A percentile compares a stretch with the other conserved stretches of the same genome.
phyloP scores from a whole-genome alignment of 805 yeast genomes.

The Dipodascus albidus region DNA sequence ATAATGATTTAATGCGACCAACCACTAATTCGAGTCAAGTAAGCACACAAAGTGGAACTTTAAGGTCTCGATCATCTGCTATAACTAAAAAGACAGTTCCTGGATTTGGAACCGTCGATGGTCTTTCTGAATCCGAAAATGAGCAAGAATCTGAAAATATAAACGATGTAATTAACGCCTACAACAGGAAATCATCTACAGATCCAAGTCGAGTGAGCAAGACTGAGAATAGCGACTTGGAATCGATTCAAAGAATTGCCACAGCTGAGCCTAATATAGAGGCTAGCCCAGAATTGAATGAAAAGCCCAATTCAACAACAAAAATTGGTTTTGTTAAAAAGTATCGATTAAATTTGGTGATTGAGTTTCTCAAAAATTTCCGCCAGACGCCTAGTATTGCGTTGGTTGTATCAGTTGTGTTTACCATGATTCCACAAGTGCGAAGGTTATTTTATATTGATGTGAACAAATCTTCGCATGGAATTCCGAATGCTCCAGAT shows the following conservation, averaged over 20 bases:
- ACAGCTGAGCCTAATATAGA: too few relatives aligned
- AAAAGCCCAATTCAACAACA: not conserved
- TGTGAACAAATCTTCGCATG: conserved; percentile 28
- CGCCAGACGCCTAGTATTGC: conserved; percentile 61
- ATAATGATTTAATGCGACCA: not conserved
- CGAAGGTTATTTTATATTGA: conserved; percentile 54
- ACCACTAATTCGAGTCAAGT: not conserved
- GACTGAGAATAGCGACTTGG: too few relatives aligned
- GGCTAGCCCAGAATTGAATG: too few relatives aligned
- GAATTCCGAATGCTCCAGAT: conserved; percentile 74
- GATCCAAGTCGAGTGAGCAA: too few relatives aligned
- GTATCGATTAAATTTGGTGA: not conserved
- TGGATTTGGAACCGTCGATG: not conserved
- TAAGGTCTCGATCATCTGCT: not conserved
- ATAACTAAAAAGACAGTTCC: not conserved
- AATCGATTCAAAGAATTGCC: too few relatives aligned
- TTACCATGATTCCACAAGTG: conserved; percentile 83
- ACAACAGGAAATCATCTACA: not conserved
- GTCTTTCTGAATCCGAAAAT: not conserved
- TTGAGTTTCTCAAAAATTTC: conserved; percentile 13
- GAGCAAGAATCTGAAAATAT: not conserved
- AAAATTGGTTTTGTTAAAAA: not conserved
- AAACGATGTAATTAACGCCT: conserved; percentile 1
- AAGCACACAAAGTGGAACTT: not conserved
- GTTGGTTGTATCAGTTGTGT: conserved; percentile 48